These are phyloP conservation scores for Didymella lethalis DNA, from an alignment of 2,329 filamentous ascomycete species.

Conservation along the genomic window DNA sequence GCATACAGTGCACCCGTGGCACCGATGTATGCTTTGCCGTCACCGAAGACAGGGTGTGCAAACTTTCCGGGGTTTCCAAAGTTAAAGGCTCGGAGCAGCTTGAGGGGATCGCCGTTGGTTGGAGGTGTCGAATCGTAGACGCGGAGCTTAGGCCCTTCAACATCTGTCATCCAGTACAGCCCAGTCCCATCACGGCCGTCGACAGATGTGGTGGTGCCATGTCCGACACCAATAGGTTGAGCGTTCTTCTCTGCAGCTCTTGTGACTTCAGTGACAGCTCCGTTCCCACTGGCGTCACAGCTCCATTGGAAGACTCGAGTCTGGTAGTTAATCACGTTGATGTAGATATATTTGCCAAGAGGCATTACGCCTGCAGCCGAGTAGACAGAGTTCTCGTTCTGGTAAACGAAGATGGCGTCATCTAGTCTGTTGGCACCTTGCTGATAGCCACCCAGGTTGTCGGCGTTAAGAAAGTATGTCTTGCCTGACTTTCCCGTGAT, in stretches of 20 bases:
- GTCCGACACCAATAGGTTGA: slow-evolving; percentile 63
- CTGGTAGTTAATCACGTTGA: slow-evolving; percentile 62
- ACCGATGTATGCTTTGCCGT: slow-evolving; percentile 64
- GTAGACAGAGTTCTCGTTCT: slow-evolving; percentile 61
- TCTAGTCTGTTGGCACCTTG: slow-evolving; percentile 56
- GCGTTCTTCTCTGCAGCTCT: slow-evolving; percentile 60
- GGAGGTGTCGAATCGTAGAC: slow-evolving; percentile 61
- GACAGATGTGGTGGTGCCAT: slow-evolving; percentile 65
- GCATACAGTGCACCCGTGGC: slow-evolving; percentile 63
- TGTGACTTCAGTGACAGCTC: slow-evolving; percentile 63
- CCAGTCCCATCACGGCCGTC: slow-evolving; percentile 63
- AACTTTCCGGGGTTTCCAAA: slow-evolving; percentile 65
- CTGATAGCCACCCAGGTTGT: slow-evolving; percentile 60
- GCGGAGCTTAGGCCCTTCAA: slow-evolving; percentile 61
- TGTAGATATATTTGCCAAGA: slow-evolving; percentile 59
- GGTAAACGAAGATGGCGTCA: slow-evolving; percentile 54
- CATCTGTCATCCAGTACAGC: slow-evolving; percentile 65
- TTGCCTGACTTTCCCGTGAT: slow-evolving; percentile 61
- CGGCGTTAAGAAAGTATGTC: slow-evolving; percentile 59
- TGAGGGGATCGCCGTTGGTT: slow-evolving; percentile 56
- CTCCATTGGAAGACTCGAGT: slow-evolving; percentile 67
- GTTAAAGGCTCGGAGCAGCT: slow-evolving; percentile 60
- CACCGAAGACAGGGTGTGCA: slow-evolving; percentile 64
- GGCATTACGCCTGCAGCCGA: slow-evolving; percentile 59
- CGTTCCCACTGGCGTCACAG: slow-evolving; percentile 58